A percentile compares a stretch with the other conserved stretches of the same genome.
phyloP scores from a whole-genome alignment of 2,329 filamentous ascomycete genomes.

The Aspergillus uvarum region DNA sequence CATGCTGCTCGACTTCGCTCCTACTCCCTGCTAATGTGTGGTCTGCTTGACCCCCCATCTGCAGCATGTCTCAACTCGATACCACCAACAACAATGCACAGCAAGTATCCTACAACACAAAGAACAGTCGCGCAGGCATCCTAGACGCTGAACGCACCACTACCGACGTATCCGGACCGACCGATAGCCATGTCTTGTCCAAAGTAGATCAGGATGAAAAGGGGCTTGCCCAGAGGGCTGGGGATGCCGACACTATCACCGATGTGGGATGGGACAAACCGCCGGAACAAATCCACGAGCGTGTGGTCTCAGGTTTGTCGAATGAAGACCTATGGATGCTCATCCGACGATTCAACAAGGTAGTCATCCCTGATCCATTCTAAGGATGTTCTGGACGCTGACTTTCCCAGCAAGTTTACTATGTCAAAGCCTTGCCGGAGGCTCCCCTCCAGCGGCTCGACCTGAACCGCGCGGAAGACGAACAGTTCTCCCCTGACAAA shows the following conservation, averaged over 20 bases:
- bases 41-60: background rate
- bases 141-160: conserved; percentile 4
- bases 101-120: conserved; percentile 3
- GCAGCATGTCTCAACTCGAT: conserved; percentile 1
- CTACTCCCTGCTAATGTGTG: background rate
- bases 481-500: conserved; percentile 84
- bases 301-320: conserved; percentile 23
- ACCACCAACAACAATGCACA: background rate
- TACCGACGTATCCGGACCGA: conserved; percentile 9
- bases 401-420: conserved; percentile 58
- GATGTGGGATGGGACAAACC: conserved; percentile 17
- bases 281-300: conserved; percentile 12
- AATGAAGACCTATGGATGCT: conserved; percentile 75
- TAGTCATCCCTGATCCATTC: conserved; percentile 23
- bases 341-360: conserved; percentile 72
- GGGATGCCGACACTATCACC: conserved; percentile 11
- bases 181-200: conserved; percentile 20
- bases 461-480: conserved; percentile 76
- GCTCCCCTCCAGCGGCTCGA: conserved; percentile 68
- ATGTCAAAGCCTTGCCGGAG: conserved; percentile 66
- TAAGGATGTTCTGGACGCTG: conserved; percentile 17
- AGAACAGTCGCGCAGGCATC: conserved; percentile 4
- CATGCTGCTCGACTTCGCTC: background rate
- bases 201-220: conserved; percentile 19
- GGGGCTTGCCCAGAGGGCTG: conserved; percentile 17